A percentile compares a stretch with the other conserved stretches of the same genome.
Conservation (phyloP, 225 moss, liverwort and hornwort species). For the Pseudisothecium myosuroides region DNA sequence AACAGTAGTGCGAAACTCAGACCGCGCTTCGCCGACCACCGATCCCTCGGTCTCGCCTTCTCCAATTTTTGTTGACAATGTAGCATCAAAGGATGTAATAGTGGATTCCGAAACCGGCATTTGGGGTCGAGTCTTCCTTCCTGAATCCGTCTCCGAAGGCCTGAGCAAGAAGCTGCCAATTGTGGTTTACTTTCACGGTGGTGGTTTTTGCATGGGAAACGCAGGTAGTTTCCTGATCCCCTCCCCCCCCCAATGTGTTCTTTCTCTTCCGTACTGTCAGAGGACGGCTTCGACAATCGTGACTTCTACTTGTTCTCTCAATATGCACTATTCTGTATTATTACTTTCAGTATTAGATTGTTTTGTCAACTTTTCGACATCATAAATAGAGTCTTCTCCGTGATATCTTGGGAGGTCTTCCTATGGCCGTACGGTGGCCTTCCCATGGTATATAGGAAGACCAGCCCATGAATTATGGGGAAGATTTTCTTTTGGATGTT, state of each 20-base stretch:
- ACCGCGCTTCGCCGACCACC: too few relatives aligned
- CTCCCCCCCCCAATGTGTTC: background rate
- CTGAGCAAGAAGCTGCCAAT: slow-evolving; percentile 28
- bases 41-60: too few relatives aligned
- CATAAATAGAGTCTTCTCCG: background rate
- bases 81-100: slow-evolving; percentile 36
- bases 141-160: slow-evolving; percentile 5
- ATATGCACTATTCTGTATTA: background rate
- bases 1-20: too few relatives aligned
- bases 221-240: slow-evolving; percentile 13
- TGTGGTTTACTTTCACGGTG: slow-evolving; percentile 37
- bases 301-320: background rate
- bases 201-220: slow-evolving; percentile 48
- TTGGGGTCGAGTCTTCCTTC: slow-evolving; percentile 51
- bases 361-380: background rate
- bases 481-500: background rate
- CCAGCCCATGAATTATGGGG: background rate
- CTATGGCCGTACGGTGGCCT: background rate
- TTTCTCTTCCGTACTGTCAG: background rate
- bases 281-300: background rate
- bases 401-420: background rate
- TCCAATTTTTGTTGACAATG: slow-evolving; percentile 19
- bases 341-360: background rate
- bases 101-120: slow-evolving; percentile 30
- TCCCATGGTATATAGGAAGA: background rate